Evolutionary conservation across 768 basidiomycete species (phyloP), one percentile per base, ranked within the genome.

Genomic region (Podaxis pistillaris): DNA sequence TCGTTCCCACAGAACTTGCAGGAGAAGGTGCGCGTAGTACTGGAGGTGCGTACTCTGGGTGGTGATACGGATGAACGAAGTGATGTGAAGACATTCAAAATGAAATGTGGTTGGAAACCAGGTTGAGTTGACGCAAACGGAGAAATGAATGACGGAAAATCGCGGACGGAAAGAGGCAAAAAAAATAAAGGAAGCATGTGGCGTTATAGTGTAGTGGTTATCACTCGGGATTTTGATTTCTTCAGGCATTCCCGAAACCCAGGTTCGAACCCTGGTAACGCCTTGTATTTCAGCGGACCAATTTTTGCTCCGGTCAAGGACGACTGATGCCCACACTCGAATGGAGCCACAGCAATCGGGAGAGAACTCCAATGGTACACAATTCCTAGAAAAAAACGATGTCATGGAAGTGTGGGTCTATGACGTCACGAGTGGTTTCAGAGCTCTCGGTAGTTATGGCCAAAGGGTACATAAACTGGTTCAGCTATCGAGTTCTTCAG

Each of bases 1-100:
- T 66, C 15, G 81, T 83, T 47, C 82, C 82, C 22, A 84, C 75
- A 13, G 83, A 84, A 61, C 81, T 83, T 17, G 83, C 77, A 12
- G 83, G 82, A 9, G 83, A 85, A 2, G 83, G 76, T 8, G 78
- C 75, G 8, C 81, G 81, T 33, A 82, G 69, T 24, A 82, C 77
- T 28, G 81, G 80, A 17, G 79, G 74, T 4, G 80, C 79, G 62
- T 84, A 84, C 69, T 80, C 80, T 3, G 79, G 75, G 60, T 75
- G 71, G 55, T 74, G 73, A 30, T 67, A 67, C 8, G 63, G 63
- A 44, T 74, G 70, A 5, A 17, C 11, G 26, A 44, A 52, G 50
- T 59, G 59, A 17, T 54, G 59, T 19, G 59, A 60, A 26, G 59
- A 53, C 59, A 60, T 60, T 24, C 49, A 37, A 17, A 15, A 46